Evolutionary conservation across 768 basidiomycete genomes (phyloP).

Genomic region (Suillus discolor): DNA sequence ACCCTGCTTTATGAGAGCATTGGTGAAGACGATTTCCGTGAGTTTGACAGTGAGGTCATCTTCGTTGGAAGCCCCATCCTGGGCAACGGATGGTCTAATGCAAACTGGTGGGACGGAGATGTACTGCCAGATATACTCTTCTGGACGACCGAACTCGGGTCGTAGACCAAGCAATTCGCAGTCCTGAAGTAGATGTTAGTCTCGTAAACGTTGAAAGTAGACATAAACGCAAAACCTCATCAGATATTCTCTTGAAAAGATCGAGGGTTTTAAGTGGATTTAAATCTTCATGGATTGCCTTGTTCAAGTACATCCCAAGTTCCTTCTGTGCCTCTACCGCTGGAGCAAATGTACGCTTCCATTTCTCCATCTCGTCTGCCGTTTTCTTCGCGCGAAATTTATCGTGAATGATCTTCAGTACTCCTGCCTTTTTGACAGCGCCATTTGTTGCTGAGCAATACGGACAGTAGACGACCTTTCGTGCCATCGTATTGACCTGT

Average conservation of each 20-base stretch:
- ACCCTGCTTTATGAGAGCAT: conserved; percentile 89
- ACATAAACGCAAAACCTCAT: conserved; percentile 59
- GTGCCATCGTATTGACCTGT: conserved; percentile 80
- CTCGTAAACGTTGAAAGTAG: conserved; percentile 4
- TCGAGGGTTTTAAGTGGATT: conserved; percentile 94
- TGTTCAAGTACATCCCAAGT: conserved; percentile 79
- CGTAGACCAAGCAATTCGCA: conserved; percentile 92
- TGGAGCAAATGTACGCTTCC: conserved; percentile 77
- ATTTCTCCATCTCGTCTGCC: conserved; percentile 84
- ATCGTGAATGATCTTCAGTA: conserved; percentile 96
- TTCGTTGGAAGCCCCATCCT: conserved; percentile 98
- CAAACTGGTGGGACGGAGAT: conserved; percentile 97
- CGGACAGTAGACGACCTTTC: conserved; percentile 90
- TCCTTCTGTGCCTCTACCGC: conserved; percentile 90
- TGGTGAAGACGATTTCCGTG: conserved; percentile 94
- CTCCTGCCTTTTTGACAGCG: conserved; percentile 93
- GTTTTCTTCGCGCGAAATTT: conserved; percentile 96
- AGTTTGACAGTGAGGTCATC: conserved; percentile 98
- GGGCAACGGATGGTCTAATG: conserved; percentile 95
- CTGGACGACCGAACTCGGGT: conserved; percentile 87
- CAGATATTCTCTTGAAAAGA: conserved; percentile 88
- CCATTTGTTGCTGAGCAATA: conserved; percentile 95
- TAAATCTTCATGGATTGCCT: conserved; percentile 89
- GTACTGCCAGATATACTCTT: conserved; percentile 99
- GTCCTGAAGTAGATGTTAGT: conserved; percentile 54